Conservation (phyloP, 495 filamentous ascomycete genomes). For the Lophiostoma macrostomum region DNA sequence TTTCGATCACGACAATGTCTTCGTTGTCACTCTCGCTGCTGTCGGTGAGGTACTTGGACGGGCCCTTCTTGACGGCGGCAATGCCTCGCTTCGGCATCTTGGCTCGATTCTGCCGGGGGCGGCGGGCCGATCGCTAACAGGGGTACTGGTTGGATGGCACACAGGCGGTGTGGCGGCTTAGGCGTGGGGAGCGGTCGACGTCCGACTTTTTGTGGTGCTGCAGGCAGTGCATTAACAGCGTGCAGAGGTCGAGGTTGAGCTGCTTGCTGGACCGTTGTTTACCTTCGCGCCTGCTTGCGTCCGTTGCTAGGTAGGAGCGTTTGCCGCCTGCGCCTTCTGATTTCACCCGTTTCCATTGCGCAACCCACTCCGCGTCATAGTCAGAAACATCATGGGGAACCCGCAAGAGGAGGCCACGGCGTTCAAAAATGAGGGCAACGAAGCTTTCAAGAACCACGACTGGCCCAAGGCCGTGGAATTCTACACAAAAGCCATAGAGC, state of each 20-base stretch:
- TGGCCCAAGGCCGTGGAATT: slow-evolving; percentile 81
- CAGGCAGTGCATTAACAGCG: too few species aligned
- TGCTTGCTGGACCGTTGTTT: too few species aligned
- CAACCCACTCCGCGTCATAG: too few species aligned
- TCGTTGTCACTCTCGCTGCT: not conserved
- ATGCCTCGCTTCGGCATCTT: slow-evolving; percentile 12
- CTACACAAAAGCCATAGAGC: slow-evolving; percentile 86
- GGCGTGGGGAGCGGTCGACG: not conserved
- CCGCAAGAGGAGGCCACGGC: slow-evolving; percentile 65
- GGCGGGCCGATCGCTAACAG: not conserved
- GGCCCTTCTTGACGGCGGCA: slow-evolving; percentile 12
- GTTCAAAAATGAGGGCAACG: slow-evolving; percentile 91
- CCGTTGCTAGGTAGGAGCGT: too few species aligned
- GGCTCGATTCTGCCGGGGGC: slow-evolving; percentile 3
- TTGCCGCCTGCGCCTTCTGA: too few species aligned
- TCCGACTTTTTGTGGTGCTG: not conserved
- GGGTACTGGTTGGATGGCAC: slow-evolving; percentile 1
- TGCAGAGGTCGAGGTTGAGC: too few species aligned
- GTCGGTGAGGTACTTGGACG: not conserved
- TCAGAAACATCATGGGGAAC: slow-evolving; percentile 50
- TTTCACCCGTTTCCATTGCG: too few species aligned
- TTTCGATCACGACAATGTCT: not conserved
- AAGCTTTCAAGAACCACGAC: slow-evolving; percentile 82
- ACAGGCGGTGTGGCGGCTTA: slow-evolving; percentile 5
- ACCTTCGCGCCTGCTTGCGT: too few species aligned